Conservation (phyloP, 2,329 filamentous ascomycete genomes). For the Nemania abortiva region DNA sequence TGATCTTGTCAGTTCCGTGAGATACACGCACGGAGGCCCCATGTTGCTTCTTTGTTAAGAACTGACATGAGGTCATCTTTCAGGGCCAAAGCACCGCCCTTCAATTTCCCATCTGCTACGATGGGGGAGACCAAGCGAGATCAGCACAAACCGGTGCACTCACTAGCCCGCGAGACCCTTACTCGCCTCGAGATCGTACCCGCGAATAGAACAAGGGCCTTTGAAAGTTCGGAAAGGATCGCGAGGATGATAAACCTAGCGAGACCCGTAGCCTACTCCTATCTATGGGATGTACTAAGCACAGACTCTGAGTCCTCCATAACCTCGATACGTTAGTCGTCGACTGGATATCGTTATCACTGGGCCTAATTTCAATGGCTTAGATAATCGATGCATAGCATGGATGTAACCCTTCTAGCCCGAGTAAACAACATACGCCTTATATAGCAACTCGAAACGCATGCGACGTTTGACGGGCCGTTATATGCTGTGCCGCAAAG, state of each 20-base stretch:
- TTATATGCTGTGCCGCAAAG: slow-evolving; percentile 27
- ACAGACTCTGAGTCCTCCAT: slow-evolving; percentile 1
- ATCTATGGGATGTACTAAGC: slow-evolving; percentile 2
- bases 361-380: slow-evolving; percentile 12
- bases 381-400: slow-evolving; percentile 13
- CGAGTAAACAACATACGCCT: slow-evolving; percentile 12
- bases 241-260: slow-evolving; percentile 26
- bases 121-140: slow-evolving; percentile 8
- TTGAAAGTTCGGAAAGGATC: slow-evolving; percentile 35
- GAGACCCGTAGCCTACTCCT: slow-evolving; percentile 20
- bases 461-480: slow-evolving; percentile 29
- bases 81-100: slow-evolving; percentile 13
- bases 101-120: slow-evolving; percentile 10
- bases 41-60: not conserved
- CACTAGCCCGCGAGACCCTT: slow-evolving; percentile 13
- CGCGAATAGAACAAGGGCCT: slow-evolving; percentile 26
- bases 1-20: not conserved
- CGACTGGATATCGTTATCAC: slow-evolving; percentile 11
- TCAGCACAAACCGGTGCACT: slow-evolving; percentile 13
- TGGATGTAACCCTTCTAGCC: slow-evolving; percentile 28
- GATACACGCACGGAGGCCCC: not conserved
- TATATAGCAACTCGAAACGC: slow-evolving; percentile 34
- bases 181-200: slow-evolving; percentile 9
- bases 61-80: slow-evolving; percentile 12
- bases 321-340: slow-evolving; percentile 9